These are phyloP conservation scores for Trichomonas gallinae DNA, from an alignment of 208 protist genomes.

Conservation along the genomic window DNA sequence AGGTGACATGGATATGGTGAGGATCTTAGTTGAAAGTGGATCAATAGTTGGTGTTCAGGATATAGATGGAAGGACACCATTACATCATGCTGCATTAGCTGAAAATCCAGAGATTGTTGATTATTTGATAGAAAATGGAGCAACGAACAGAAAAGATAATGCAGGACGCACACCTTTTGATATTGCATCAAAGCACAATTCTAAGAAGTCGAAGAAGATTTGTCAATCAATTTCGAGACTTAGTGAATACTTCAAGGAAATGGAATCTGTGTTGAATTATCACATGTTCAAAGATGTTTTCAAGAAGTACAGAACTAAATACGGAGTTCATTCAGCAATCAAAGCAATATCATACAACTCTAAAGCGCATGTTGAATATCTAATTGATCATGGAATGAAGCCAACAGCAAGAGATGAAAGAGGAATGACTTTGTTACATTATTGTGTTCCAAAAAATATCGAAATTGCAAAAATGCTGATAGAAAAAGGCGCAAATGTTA, in stretches of 20 bases:
- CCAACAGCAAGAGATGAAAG: not conserved
- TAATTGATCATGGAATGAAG: not conserved
- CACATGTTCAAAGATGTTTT: not conserved
- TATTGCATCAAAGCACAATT: not conserved
- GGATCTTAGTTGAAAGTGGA: not conserved
- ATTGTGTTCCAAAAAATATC: not conserved
- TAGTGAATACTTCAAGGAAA: not conserved
- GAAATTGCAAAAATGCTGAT: not conserved
- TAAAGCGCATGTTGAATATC: not conserved
- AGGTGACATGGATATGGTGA: not conserved
- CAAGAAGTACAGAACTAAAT: not conserved
- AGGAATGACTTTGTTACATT: not conserved
- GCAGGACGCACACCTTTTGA: not conserved
- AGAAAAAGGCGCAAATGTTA: not conserved
- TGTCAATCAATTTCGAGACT: not conserved
- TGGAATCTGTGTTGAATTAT: not conserved
- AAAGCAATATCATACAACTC: not conserved
- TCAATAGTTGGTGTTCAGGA: not conserved
- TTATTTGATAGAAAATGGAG: not conserved
- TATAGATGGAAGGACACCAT: not conserved
- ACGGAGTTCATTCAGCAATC: not conserved
- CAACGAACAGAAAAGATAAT: not conserved
- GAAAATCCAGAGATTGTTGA: not conserved
- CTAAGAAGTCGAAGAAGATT: not conserved
- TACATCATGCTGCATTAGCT: not conserved